Conservation (phyloP, 208 protist species). For the Wallacemonas sp. region DNA sequence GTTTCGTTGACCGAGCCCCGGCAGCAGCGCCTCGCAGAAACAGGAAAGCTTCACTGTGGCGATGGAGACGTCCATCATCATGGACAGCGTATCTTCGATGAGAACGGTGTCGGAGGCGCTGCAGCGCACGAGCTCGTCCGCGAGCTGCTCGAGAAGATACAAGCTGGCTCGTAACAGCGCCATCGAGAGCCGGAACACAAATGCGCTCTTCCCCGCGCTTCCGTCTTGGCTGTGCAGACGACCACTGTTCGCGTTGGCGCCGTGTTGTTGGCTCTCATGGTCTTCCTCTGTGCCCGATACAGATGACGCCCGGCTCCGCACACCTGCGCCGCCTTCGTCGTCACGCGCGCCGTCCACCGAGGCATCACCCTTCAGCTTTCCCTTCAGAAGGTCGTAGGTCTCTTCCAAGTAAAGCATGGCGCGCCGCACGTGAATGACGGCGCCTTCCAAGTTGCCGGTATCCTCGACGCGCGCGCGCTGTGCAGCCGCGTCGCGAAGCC, state of each 20-base stretch:
- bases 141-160: slow-evolving; percentile 65
- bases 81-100: slow-evolving; percentile 82
- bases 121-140: slow-evolving; percentile 50
- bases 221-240: neutral
- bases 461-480: slow-evolving; percentile 42
- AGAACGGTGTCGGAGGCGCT: slow-evolving; percentile 78
- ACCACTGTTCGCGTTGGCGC: neutral
- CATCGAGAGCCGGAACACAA: slow-evolving; percentile 55
- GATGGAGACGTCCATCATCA: slow-evolving; percentile 88
- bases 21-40: slow-evolving; percentile 56
- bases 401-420: slow-evolving; percentile 88
- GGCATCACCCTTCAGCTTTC: slow-evolving; percentile 34
- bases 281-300: slow-evolving; percentile 14
- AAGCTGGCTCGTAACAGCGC: slow-evolving; percentile 72
- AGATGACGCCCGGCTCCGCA: neutral
- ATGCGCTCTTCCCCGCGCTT: slow-evolving; percentile 17
- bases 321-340: neutral
- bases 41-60: slow-evolving; percentile 74
- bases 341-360: slow-evolving; percentile 5
- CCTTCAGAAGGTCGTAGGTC: slow-evolving; percentile 72
- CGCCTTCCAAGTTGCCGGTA: slow-evolving; percentile 50
- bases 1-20: slow-evolving; percentile 18
- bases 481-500: slow-evolving; percentile 27
- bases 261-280: neutral
- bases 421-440: slow-evolving; percentile 67